phyloP scores from a whole-genome alignment of 2,329 filamentous ascomycete genomes.

The Biscogniauxia mediterranea region DNA sequence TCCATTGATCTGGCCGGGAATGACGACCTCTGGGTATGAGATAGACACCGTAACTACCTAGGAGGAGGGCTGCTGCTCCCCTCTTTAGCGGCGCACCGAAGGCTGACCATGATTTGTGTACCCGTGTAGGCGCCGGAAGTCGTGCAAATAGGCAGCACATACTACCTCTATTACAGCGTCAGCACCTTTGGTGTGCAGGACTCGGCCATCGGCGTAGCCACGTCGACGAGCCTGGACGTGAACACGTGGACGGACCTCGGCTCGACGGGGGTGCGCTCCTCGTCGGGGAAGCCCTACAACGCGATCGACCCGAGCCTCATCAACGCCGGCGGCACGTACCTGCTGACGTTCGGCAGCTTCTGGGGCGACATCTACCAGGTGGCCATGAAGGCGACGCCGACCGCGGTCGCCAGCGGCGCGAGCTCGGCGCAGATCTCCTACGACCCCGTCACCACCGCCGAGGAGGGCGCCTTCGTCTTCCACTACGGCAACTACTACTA shows the following conservation, averaged over 20 bases:
- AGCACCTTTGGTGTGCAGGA: conserved; percentile 59
- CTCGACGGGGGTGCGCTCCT: conserved; percentile 48
- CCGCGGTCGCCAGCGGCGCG: conserved; percentile 46
- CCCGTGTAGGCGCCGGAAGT: conserved; percentile 60
- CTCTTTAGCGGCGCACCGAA: too few relatives aligned
- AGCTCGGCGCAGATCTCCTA: conserved; percentile 50
- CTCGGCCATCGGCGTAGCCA: conserved; percentile 59
- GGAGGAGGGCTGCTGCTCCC: too few relatives aligned
- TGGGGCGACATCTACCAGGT: conserved; percentile 65
- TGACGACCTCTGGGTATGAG: conserved; percentile 39
- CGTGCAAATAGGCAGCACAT: conserved; percentile 52
- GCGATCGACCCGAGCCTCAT: conserved; percentile 60
- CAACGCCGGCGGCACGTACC: conserved; percentile 39
- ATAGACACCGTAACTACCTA: not conserved
- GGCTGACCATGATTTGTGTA: not conserved
- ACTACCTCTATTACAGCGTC: conserved; percentile 68
- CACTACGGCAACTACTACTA: conserved; percentile 57
- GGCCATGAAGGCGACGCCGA: conserved; percentile 39
- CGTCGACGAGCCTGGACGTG: conserved; percentile 44
- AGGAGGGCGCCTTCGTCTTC: conserved; percentile 55
- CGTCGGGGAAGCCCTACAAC: conserved; percentile 48
- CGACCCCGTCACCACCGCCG: conserved; percentile 46
- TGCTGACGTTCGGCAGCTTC: conserved; percentile 66
- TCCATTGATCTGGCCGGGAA: conserved; percentile 36
- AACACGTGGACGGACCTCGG: conserved; percentile 62